Conservation (phyloP, 371 early-diverging fungal genomes). For the Basidiobolus meristosporus region DNA sequence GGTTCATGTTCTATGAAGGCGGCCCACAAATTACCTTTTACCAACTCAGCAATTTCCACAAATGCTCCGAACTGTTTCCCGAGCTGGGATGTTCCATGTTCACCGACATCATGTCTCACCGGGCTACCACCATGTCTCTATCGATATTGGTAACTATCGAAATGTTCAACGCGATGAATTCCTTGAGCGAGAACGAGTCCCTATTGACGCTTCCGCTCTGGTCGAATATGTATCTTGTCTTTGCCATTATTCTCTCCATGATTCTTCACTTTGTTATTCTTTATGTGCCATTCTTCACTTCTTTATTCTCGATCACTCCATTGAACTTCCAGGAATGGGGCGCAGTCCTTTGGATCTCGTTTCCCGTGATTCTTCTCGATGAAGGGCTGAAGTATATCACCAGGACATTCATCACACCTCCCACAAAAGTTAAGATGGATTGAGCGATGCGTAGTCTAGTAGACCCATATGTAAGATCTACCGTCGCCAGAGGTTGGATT, state of each 20-base stretch:
- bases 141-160: constrained; percentile 90
- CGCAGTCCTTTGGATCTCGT: constrained; percentile 70
- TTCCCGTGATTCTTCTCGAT: constrained; percentile 86
- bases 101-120: constrained; percentile 44
- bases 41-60: constrained; percentile 82
- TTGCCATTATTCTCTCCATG: constrained; percentile 76
- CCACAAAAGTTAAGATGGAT: constrained; percentile 1
- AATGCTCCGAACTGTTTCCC: constrained; percentile 64
- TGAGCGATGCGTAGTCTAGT: too few species aligned
- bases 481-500: too few species aligned
- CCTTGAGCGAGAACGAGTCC: constrained; percentile 82
- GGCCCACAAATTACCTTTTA: constrained; percentile 78
- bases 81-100: constrained; percentile 87
- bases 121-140: constrained; percentile 89
- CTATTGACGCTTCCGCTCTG: constrained; percentile 77
- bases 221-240: constrained; percentile 73
- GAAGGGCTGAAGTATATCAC: constrained; percentile 76
- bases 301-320: constrained; percentile 69
- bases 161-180: constrained; percentile 94
- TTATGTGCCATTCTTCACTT: constrained; percentile 58
- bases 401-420: constrained; percentile 25
- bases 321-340: constrained; percentile 79
- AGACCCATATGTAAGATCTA: too few species aligned
- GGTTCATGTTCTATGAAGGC: constrained; percentile 72
- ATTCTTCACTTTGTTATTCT: constrained; percentile 84